Evolutionary conservation across 2,329 filamentous ascomycete genomes (phyloP).

Genomic region (Laburnicola sp.): DNA sequence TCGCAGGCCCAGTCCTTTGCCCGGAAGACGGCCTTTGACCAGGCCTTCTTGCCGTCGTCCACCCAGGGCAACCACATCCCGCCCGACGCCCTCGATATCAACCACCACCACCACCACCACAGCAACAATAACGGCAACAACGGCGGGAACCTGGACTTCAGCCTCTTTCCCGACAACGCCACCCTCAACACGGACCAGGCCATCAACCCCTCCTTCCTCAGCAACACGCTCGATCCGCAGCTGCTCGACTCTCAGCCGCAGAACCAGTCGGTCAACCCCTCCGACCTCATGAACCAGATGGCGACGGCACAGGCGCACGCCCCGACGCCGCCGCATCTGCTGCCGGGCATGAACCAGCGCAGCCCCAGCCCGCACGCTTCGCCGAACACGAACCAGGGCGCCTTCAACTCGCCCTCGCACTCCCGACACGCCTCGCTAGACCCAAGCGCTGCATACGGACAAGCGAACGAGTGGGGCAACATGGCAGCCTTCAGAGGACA

Average conservation of each 20-base stretch:
- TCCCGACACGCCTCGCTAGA: slow-evolving; percentile 65
- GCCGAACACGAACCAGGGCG: slow-evolving; percentile 56
- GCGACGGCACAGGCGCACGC: slow-evolving; percentile 54
- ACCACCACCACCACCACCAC: background rate
- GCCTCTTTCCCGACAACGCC: slow-evolving; percentile 21
- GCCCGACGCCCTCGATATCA: slow-evolving; percentile 43
- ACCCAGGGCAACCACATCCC: slow-evolving; percentile 44
- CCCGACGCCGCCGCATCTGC: slow-evolving; percentile 60
- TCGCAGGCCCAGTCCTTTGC: slow-evolving; percentile 50
- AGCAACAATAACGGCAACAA: slow-evolving; percentile 11
- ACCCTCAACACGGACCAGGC: slow-evolving; percentile 57
- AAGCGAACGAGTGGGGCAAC: slow-evolving; percentile 61
- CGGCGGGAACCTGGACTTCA: slow-evolving; percentile 28
- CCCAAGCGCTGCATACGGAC: slow-evolving; percentile 62
- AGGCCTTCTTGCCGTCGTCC: slow-evolving; percentile 46
- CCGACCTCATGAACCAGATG: slow-evolving; percentile 56
- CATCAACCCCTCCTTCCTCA: slow-evolving; percentile 63
- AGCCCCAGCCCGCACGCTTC: slow-evolving; percentile 58
- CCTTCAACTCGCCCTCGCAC: slow-evolving; percentile 58
- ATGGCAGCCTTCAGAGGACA: slow-evolving; percentile 74
- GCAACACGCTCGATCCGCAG: slow-evolving; percentile 49
- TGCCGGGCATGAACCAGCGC: slow-evolving; percentile 58
- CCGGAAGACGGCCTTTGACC: slow-evolving; percentile 48
- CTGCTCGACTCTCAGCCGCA: slow-evolving; percentile 48
- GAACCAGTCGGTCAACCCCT: slow-evolving; percentile 51